Base-by-base conservation (phyloP, 1,284 basidiomycete species). In the Xerocomus nothofagi region DNA sequence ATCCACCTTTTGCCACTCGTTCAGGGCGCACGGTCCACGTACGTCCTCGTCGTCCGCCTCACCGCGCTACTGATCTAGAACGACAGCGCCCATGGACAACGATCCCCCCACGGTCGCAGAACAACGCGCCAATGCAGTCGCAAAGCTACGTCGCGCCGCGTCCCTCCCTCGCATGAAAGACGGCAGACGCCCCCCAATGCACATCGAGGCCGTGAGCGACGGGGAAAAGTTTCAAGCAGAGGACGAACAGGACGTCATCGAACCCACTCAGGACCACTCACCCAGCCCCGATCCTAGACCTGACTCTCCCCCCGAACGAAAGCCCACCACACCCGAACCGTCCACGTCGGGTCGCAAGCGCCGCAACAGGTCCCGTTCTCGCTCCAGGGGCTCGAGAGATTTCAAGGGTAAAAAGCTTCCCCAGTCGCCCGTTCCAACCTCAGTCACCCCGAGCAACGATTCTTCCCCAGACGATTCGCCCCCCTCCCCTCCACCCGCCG, bases 161-260 rank as follows among this genome's bases (percentile, higher is more conserved):
- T 93, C 91, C 18, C 72, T 94, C 24, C 92, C 92, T 31, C 80
- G 92, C 48, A 89, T 89, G 79, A 90, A 91, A 66, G 87, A 92
- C 67, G 91, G 91, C 2, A 74, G 91, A 43, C 77, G 92, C 40
- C 88, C 88, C 1, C 85, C 86, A 39, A 89, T 91, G 86, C 88
- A 88, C 59, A 77, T 80, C 56, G 86, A 89, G 57, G 84, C 81
- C 18, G 78, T 88, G 43, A 88, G 85, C 61, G 88, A 90, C 63
- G 85, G 87, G 12, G 88, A 90, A 67, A 80, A 78, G 60, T 73
- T 72, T 33, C 73, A 72, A 31, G 70, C 60, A 31, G 77, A 74
- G 41, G 62, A 62, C 43, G 65, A 56, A 10, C 50, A 56, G 36
- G 69, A 65, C 10, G 65, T 63, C 45, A 34, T 44, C 44, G 54